Conservation (phyloP, 345 rosid species). For the Triadica sebifera region DNA sequence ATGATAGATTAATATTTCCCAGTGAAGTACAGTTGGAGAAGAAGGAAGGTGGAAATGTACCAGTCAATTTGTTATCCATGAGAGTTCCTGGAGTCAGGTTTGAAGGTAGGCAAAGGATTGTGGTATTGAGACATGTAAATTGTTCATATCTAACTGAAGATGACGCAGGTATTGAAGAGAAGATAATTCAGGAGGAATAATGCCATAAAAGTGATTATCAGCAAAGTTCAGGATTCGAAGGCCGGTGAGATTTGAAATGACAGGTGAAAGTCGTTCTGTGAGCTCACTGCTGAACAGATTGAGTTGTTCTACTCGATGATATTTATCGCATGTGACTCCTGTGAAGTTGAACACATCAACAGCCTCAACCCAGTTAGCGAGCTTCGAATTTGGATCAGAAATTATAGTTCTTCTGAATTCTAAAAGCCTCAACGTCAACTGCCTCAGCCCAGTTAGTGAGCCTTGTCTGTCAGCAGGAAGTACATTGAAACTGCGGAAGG, state of each 20-base stretch:
- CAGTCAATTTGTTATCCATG: conserved; percentile 28
- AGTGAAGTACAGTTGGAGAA: conserved; percentile 46
- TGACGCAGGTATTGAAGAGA: conserved; percentile 29
- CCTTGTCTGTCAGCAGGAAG: conserved; percentile 40
- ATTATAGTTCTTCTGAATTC: conserved; percentile 35
- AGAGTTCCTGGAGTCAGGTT: conserved; percentile 26
- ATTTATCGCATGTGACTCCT: conserved; percentile 34
- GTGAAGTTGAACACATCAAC: conserved; percentile 43
- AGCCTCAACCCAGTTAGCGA: conserved; percentile 39
- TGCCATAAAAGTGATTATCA: conserved; percentile 38
- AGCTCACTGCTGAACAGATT: conserved; percentile 25
- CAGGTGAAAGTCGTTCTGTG: conserved; percentile 37
- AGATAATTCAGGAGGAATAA: conserved; percentile 43
- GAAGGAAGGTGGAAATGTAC: conserved; percentile 37
- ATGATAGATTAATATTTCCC: conserved; percentile 38
- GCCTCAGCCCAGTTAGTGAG: no score
- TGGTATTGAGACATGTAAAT: conserved; percentile 38
- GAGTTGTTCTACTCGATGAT: conserved; percentile 31
- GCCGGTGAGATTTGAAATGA: conserved; percentile 42
- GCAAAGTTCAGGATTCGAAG: conserved; percentile 34
- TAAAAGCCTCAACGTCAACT: no score
- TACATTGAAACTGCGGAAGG: conserved; percentile 16
- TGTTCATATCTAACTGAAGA: conserved; percentile 31
- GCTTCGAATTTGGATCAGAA: conserved; percentile 30
- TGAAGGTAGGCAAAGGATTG: conserved; percentile 30